Evolutionary conservation across 208 protist genomes (phyloP).

Genomic region (Crithidia brevicula): DNA sequence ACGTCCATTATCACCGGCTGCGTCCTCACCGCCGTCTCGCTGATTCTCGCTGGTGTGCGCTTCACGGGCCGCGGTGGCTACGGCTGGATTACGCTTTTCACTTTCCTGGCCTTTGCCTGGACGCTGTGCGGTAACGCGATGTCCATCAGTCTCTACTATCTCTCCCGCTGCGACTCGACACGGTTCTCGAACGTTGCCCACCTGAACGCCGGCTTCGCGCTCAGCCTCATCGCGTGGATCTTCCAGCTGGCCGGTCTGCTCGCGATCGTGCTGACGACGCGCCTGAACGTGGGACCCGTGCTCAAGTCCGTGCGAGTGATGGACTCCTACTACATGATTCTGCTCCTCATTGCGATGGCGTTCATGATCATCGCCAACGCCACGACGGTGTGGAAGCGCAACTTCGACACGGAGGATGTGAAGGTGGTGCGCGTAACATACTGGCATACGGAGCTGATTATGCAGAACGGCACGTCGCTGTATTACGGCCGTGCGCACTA

Average conservation of each 20-base stretch:
- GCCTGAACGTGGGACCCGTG: slow-evolving; percentile 58
- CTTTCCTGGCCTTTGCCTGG: slow-evolving; percentile 59
- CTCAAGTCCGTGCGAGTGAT: slow-evolving; percentile 48
- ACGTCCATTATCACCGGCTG: slow-evolving; percentile 46
- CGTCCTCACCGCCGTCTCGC: slow-evolving; percentile 42
- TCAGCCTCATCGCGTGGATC: slow-evolving; percentile 58
- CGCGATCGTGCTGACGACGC: slow-evolving; percentile 41
- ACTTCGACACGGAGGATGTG: slow-evolving; percentile 43
- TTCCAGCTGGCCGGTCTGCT: slow-evolving; percentile 50
- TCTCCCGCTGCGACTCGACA: slow-evolving; percentile 40
- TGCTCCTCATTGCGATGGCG: slow-evolving; percentile 39
- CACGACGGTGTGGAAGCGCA: slow-evolving; percentile 57
- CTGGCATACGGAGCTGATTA: slow-evolving; percentile 70
- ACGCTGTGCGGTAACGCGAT: slow-evolving; percentile 56
- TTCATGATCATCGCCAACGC: slow-evolving; percentile 52
- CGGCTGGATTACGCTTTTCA: slow-evolving; percentile 53
- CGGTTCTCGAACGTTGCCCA: slow-evolving; percentile 35
- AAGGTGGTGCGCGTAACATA: slow-evolving; percentile 59
- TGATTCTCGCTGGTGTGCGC: slow-evolving; percentile 37
- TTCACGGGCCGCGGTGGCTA: slow-evolving; percentile 43
- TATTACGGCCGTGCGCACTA: slow-evolving; percentile 51
- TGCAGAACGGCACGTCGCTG: slow-evolving; percentile 40
- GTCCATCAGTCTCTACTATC: slow-evolving; percentile 55
- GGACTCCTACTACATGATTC: slow-evolving; percentile 55
- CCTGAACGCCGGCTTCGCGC: slow-evolving; percentile 63